Conservation (phyloP, 345 rosid species). For the Lepidium africanum region DNA sequence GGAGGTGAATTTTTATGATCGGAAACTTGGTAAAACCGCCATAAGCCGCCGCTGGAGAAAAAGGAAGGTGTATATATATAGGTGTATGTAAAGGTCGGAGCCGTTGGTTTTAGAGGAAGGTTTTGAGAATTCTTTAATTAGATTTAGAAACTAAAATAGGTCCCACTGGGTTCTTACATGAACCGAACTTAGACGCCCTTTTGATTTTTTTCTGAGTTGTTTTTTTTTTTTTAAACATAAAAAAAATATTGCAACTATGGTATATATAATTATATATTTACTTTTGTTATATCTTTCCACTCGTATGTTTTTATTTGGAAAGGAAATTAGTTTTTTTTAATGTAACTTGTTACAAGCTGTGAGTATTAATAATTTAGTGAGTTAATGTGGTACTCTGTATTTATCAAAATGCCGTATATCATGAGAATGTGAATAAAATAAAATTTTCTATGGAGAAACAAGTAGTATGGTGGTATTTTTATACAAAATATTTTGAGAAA, state of each 20-base stretch:
- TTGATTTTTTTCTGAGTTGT: not conserved
- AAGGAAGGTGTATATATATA: not conserved
- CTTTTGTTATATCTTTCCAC: conserved; percentile 3
- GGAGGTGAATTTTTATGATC: not conserved
- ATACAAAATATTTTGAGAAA: too few relatives aligned
- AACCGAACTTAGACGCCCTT: conserved; percentile 31
- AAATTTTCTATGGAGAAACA: too few relatives aligned
- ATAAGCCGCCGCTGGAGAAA: conserved; percentile 23
- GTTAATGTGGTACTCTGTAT: not conserved
- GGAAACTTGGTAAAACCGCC: conserved; percentile 4
- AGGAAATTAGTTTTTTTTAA: too few relatives aligned
- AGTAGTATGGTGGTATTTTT: too few relatives aligned
- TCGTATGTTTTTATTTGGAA: not conserved
- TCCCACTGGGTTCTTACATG: conserved; percentile 28
- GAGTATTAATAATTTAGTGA: not conserved
- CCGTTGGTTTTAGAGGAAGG: conserved; percentile 30
- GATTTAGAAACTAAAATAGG: conserved; percentile 10
- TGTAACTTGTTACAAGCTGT: conserved; percentile 19
- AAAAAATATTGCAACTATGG: not conserved
- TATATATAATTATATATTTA: not conserved
- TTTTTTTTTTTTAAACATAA: not conserved
- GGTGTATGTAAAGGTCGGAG: conserved; percentile 19
- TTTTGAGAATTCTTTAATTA: conserved; percentile 9
- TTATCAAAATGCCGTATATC: conserved; percentile 10
- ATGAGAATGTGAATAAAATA: conserved; percentile 18